Evolutionary conservation across 2,329 filamentous ascomycete genomes (phyloP), one percentile per base, ranked within the genome.

Genomic region (Botrytis fabae): DNA sequence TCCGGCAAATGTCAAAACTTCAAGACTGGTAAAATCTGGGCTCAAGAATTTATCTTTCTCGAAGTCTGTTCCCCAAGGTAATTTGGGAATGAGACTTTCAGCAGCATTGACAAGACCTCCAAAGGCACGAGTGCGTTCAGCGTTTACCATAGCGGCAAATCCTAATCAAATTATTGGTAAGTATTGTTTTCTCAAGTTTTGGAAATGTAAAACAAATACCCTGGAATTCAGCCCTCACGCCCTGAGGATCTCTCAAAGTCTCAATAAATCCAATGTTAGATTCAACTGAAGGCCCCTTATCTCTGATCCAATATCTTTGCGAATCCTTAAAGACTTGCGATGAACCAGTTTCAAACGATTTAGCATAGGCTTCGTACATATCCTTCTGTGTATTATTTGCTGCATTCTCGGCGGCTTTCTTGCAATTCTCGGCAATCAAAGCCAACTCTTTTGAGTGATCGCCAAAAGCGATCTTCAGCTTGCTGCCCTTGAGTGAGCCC

Each of bases 41-140:
- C 93, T 95, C 51, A 97, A 84, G 83, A 99, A 99, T 80, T 92
- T 94, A 85, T 98, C 95, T 83, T 98, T 98, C 81, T 99, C 96
- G 77, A 98, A 99, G 0, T 93, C 92, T 64, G 89, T 88, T 51
- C 86, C 85, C 96, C 96, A 99, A 0, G 96, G 96, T 22, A 99
- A 85, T 75, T 97, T 90, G 10, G 94, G 93, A 69, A 99, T 98
- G 80, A 97, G 91, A 63, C 86, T 85, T 18, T 94, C 92, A 0
- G 96, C 95, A 40, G 91, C 91, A 32, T 91, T 87, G 7, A 98
- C 96, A 1, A 98, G 88, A 77, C 92, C 91, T 12, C 92, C 92
- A 80, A 98, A 98, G 1, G 95, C 93, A 73, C 88, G 89, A 1
- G 95, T 99, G 32, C 95, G 91, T 81, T 98, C 95, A 80, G 95